Conservation (phyloP, 2,329 filamentous ascomycete genomes). For the Graphilbum sp. region DNA sequence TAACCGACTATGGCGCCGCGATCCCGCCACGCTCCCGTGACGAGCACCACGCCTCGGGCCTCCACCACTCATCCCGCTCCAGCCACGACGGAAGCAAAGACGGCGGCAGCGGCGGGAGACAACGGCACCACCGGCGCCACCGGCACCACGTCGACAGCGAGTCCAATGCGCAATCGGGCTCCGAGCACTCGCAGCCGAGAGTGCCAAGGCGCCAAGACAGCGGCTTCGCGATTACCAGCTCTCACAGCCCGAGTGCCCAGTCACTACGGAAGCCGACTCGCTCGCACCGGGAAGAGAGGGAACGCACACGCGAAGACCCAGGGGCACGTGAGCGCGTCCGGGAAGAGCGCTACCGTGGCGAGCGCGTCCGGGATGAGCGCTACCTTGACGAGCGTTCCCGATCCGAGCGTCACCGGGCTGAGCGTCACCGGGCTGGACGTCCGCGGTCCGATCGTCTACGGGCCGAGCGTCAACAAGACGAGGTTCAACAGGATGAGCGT, state of each 20-base stretch:
- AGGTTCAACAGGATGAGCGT: too few relatives aligned
- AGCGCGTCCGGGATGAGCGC: too few relatives aligned
- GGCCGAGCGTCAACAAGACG: too few relatives aligned
- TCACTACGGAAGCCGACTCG: conserved; percentile 8
- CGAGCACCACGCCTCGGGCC: conserved; percentile 21
- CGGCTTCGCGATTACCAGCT: conserved; percentile 25
- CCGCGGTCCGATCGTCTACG: too few relatives aligned
- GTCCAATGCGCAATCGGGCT: conserved; percentile 15
- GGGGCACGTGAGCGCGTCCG: conserved; percentile 7
- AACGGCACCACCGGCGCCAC: conserved; percentile 17
- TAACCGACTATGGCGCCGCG: conserved; percentile 11
- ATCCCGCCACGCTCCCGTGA: conserved; percentile 19
- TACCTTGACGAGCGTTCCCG: too few relatives aligned
- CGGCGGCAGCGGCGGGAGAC: conserved; percentile 8
- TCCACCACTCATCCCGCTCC: conserved; percentile 20
- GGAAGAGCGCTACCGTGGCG: too few relatives aligned
- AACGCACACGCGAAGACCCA: conserved; percentile 2
- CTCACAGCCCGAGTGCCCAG: conserved; percentile 14
- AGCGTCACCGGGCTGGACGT: too few relatives aligned
- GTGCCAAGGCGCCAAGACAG: conserved; percentile 28
- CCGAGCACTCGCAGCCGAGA: conserved; percentile 18
- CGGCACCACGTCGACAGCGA: conserved; percentile 20
- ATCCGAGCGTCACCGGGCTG: too few relatives aligned
- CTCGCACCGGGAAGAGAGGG: not conserved
- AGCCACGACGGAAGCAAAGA: conserved; percentile 15